Base-by-base conservation (phyloP, 805 yeast genomes). In the Candida chauliodis region DNA sequence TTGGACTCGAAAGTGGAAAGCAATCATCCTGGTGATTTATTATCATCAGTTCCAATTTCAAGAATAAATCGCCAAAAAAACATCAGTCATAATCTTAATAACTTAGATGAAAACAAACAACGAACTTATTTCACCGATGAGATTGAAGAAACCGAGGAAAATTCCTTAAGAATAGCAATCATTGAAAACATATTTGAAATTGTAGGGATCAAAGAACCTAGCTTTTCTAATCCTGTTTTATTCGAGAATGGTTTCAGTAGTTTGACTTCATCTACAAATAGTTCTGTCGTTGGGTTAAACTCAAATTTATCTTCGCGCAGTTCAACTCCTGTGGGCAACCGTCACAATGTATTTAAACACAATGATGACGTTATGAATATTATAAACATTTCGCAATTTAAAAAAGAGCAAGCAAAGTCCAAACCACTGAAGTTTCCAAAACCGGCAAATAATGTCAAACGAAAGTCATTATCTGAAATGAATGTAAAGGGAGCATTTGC, bases 1-100 rank as follows among this genome's bases (percentile, higher is more conserved):
- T 59, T 83, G 24, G 76, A 73, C 18, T 70, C 84, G 1, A 63
- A 81, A 35, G 72, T 55, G 3, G 64, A 75, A 37, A 61, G 75
- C 3, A 64, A 80, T 13, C 87, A 84, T 51, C 95, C 96, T 0
- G 96, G 96, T 20, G 95, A 88, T 54, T 66, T 89, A 36, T 61
- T 89, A 8, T 84, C 95, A 0, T 84, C 83, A 38, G 95, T 82
- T 1, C 93, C 95, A 1, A 56, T 84, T 6, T 71, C 82, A 1
- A 22, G 41, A 26, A 29, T 5, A 9, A 32, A 36, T 24, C 28
- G 18, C 3, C 8, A 19, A 14, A 30, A 30, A 16, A 21, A 17
- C 5, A 21, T 27, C 9, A 34, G 20, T 19, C 19, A 22, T 14
- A 25, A n/a, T 10, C 10, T 29, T 15, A 31, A 16, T 7, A 17